A percentile compares a stretch with the other conserved stretches of the same genome.
Evolutionary conservation across 1,284 basidiomycete species (phyloP).

Genomic region (Apiotrichum veenhuisii): DNA sequence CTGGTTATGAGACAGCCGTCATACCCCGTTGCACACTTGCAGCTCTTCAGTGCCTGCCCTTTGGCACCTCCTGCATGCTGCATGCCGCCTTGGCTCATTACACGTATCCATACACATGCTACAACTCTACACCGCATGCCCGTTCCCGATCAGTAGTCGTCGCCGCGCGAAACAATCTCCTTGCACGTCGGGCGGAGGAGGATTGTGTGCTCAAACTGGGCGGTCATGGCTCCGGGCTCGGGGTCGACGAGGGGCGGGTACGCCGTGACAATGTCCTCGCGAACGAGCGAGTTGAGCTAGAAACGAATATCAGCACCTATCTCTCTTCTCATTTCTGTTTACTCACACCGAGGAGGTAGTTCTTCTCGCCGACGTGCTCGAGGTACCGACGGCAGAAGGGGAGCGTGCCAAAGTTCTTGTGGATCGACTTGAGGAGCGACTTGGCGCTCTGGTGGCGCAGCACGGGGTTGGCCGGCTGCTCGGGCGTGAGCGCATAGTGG

Average conservation of each 20-base stretch:
- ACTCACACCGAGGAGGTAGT: constrained; percentile 84
- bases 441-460: constrained; percentile 74
- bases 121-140: constrained; percentile 1
- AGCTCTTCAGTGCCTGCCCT: no score
- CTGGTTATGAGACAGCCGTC: no score
- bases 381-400: constrained; percentile 95
- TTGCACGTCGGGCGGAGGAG: constrained; percentile 85
- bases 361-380: constrained; percentile 88
- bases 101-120: constrained; percentile 8
- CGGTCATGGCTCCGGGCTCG: constrained; percentile 71
- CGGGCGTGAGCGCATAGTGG: constrained; percentile 67
- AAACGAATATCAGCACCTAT: no score
- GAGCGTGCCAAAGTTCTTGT: constrained; percentile 89
- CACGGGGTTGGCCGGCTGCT: constrained; percentile 37
- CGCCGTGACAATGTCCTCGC: constrained; percentile 80
- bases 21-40: no score
- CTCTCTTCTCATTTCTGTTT: no score
- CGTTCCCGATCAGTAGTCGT: constrained; percentile 65
- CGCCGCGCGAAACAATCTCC: constrained; percentile 90
- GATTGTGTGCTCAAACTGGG: constrained; percentile 95
- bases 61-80: no score
- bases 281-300: constrained; percentile 87
- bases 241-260: constrained; percentile 90
- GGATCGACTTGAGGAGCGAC: constrained; percentile 79
- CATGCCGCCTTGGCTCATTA: no score